Base-by-base conservation (phyloP, 441 rosid genomes). In the Dalechampia spathulata region DNA sequence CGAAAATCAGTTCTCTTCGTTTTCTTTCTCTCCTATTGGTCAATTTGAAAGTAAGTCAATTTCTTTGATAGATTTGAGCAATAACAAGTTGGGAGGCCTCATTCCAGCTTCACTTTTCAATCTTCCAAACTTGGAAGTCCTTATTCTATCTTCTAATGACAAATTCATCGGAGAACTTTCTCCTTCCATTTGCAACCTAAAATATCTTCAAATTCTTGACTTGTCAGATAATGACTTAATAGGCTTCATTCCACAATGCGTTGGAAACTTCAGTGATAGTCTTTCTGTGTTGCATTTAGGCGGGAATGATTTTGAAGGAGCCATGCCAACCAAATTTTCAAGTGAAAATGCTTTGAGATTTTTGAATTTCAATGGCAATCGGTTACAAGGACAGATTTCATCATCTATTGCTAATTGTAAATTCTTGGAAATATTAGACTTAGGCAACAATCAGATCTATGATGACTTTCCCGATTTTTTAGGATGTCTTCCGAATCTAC, bases 201-300 rank as follows among this genome's bases (percentile, higher is more conserved):
- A 43, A 0, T 54, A 17, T 1, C 42, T 72, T 0, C 6, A 15
- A 6, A 34, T 59, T 57, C 56, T 72, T 4, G 72, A 67, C 51
- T 51, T 76, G 60, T 67, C 72, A 2, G 32, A 44, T 32, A 65
- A 62, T 49, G 27, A 40, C 49, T 65, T 70, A 13, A 49, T 28
- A 0, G 68, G 69, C 7, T 32, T 15, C 16, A 55, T 71, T 25
- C 69, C 67, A 5, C 20, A 16, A 11, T 68, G 73, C 17, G 16
- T 58, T 26, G 42, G 52, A 40, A 11, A 2, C 6, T 45, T 27
- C 9, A 64, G 57, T 10, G n/a, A 2, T 9, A 2, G 10, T 1
- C 60, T 66, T 1, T 16, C 23, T 2, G 37, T 63, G 11, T 22
- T 69, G 25, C 44, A 70, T 56, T 46, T 74, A 7, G 28, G 60